Evolutionary conservation across 2,329 filamentous ascomycete species (phyloP), one percentile per base, ranked within the genome.

Genomic region (Aspergillus arachidicola): DNA sequence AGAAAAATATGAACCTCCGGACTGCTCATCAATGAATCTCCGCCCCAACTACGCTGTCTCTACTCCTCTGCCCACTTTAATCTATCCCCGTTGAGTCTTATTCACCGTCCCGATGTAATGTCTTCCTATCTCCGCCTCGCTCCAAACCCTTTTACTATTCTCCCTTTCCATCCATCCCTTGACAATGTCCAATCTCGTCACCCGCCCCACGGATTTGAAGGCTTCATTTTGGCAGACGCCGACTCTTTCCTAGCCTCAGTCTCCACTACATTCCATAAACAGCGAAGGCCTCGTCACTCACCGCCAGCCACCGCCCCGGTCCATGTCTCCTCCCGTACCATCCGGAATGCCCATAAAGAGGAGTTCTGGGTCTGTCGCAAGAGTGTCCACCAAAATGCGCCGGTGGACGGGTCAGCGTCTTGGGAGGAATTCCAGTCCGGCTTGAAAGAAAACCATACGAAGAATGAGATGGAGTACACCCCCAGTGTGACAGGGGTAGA

Each of bases 321-420:
- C 41, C 65, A 73, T 28, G 67, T 79, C 12, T 70, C 68, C 54
- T 61, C 61, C 21, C 28, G 57, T 41, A 46, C 30, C n/a, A 36
- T 59, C 48, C n/a, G 51, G 53, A 16, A n/a, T 28, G 19, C 16
- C n/a, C 53, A 19, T 9, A 64, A 64, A 19, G 65, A 68, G 19
- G 78, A 80, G 53, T 74, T 76, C 68, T 81, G 79, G 79, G 73
- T 76, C 32, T 79, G 76, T 57, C 76, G 79, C n/a, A 73, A 72
- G 50, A 80, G 77, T 45, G 65, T 77, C 28, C 79, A 81, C 61
- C 62, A 68, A 41, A 65, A 77, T 30, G 63, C 65, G 2, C 60
- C 71, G 0, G 48, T 61, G 43, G 58, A 63, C 19, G 79, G 79
- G 2, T 76, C 75, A 9, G 79, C 78, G 6, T 73, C 72, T 6